Conservation (phyloP, 116 monocot species). For the Trichopus zeylanicus region DNA sequence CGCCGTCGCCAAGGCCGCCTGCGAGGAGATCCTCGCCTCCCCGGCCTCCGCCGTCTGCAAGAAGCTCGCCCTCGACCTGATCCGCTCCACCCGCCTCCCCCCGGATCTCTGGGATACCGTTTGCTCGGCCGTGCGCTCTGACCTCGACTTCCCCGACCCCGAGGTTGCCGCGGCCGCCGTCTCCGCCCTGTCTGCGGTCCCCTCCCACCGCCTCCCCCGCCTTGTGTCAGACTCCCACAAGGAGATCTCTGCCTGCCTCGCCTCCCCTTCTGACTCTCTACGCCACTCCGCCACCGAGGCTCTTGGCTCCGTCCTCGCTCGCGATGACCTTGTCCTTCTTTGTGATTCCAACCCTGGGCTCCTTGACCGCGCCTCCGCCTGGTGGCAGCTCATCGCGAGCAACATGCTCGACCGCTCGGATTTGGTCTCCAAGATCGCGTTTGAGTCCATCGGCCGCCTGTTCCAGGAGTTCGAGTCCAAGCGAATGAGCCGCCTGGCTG, state of each 20-base stretch:
- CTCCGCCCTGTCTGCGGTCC: slow-evolving; percentile 71
- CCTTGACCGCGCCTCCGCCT: slow-evolving; percentile 58
- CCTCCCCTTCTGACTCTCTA: slow-evolving; percentile 53
- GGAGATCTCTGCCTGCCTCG: slow-evolving; percentile 64
- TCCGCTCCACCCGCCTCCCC: slow-evolving; percentile 83
- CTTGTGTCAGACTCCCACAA: slow-evolving; percentile 59
- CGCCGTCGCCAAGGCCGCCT: slow-evolving; percentile 64
- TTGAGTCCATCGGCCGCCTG: slow-evolving; percentile 69
- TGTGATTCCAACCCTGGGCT: slow-evolving; percentile 51
- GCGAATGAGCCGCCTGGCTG: slow-evolving; percentile 90
- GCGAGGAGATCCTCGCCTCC: slow-evolving; percentile 87
- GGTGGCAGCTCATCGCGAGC: slow-evolving; percentile 68
- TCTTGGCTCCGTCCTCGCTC: slow-evolving; percentile 73
- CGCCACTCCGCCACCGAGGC: slow-evolving; percentile 65
- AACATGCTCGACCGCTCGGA: slow-evolving; percentile 81
- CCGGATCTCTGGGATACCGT: slow-evolving; percentile 82
- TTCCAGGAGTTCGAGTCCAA: slow-evolving; percentile 90
- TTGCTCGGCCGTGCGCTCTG: slow-evolving; percentile 58
- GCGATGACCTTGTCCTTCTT: slow-evolving; percentile 87
- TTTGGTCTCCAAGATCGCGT: slow-evolving; percentile 58
- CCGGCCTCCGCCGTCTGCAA: slow-evolving; percentile 96
- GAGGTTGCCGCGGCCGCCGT: slow-evolving; percentile 87
- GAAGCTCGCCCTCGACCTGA: slow-evolving; percentile 96
- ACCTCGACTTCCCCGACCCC: slow-evolving; percentile 95
- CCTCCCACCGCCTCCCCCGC: slow-evolving; percentile 70